Evolutionary conservation across 495 filamentous ascomycete genomes (phyloP).

Genomic region (Xylaria curta): DNA sequence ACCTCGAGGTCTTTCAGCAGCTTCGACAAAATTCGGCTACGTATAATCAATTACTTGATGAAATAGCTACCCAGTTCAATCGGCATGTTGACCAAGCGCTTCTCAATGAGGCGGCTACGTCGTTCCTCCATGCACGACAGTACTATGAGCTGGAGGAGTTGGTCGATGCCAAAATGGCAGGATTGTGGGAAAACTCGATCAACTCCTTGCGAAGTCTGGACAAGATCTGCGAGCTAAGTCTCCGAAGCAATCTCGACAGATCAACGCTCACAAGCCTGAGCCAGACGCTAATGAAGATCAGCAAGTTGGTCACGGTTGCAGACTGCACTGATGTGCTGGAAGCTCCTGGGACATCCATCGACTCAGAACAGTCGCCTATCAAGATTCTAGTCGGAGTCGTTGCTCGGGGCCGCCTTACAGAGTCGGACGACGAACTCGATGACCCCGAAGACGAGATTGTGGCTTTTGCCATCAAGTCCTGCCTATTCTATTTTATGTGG

Average conservation of each 20-base stretch:
- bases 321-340: slow-evolving; percentile 80
- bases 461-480: slow-evolving; percentile 69
- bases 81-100: slow-evolving; percentile 86
- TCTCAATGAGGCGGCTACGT: slow-evolving; percentile 80
- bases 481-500: slow-evolving; percentile 96
- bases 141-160: slow-evolving; percentile 88
- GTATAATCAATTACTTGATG: slow-evolving; percentile 82
- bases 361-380: slow-evolving; percentile 58
- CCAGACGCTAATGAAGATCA: slow-evolving; percentile 81
- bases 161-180: slow-evolving; percentile 76
- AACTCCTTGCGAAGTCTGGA: slow-evolving; percentile 71
- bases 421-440: slow-evolving; percentile 67
- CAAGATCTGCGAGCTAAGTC: slow-evolving; percentile 68
- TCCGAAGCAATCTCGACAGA: slow-evolving; percentile 65
- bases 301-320: slow-evolving; percentile 80
- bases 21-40: slow-evolving; percentile 83
- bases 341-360: slow-evolving; percentile 57
- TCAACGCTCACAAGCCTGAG: slow-evolving; percentile 71
- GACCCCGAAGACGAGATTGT: slow-evolving; percentile 78
- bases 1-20: slow-evolving; percentile 87
- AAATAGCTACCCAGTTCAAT: slow-evolving; percentile 92
- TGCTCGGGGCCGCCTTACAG: slow-evolving; percentile 66
- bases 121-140: slow-evolving; percentile 81
- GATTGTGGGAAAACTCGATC: slow-evolving; percentile 84
- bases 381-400: slow-evolving; percentile 72